Evolutionary conservation across 2,329 filamentous ascomycete species (phyloP).

Genomic region (Fusarium sp.): DNA sequence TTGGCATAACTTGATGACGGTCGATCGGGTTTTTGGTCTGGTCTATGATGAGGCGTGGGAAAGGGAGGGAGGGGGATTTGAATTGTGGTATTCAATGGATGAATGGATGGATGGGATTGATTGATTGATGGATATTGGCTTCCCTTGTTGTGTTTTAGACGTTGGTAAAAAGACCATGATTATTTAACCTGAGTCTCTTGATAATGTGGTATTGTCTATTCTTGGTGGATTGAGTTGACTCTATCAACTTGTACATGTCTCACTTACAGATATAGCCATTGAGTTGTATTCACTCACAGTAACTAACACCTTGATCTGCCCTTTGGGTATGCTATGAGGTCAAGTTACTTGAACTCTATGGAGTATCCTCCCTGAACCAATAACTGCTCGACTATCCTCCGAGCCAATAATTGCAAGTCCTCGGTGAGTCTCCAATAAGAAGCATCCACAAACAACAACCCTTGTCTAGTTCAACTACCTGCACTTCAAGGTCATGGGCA

Average conservation of each 20-base stretch:
- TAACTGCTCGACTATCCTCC: neutral
- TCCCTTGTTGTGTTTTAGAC: conserved; percentile 25
- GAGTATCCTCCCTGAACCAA: conserved; percentile 1
- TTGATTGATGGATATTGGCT: neutral
- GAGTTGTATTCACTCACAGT: neutral
- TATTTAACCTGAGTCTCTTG: neutral
- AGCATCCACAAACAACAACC: neutral
- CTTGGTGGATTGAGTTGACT: neutral
- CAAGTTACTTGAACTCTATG: neutral
- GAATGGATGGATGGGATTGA: neutral
- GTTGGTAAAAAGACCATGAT: conserved; percentile 22
- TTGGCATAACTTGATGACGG: conserved; percentile 24
- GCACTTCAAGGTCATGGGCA: neutral
- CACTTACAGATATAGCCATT: neutral
- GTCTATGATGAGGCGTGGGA: conserved; percentile 11
- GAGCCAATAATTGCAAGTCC: neutral
- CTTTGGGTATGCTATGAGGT: too few relatives aligned
- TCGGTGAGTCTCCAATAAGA: neutral
- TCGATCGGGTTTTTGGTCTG: conserved; percentile 8
- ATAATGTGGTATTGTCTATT: conserved; percentile 14
- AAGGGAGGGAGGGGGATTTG: neutral
- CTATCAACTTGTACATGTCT: conserved; percentile 5
- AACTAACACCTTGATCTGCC: neutral
- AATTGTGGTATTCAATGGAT: conserved; percentile 2
- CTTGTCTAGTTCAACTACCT: neutral